Evolutionary conservation across 2,329 filamentous ascomycete species (phyloP).

Genomic region (Fusarium compactum): DNA sequence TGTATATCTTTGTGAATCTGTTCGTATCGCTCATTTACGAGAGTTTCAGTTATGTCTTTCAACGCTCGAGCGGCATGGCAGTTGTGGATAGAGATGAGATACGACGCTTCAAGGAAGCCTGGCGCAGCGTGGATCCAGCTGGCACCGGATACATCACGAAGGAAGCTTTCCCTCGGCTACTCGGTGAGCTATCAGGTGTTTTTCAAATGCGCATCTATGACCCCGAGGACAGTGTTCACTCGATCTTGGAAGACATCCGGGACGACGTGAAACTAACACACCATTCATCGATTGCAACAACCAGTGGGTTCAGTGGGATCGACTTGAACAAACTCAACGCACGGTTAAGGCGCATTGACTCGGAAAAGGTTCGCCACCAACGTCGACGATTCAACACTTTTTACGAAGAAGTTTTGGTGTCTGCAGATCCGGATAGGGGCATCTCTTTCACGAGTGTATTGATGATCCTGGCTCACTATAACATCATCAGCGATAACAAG

Average conservation of each 20-base stretch:
- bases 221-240: conserved; percentile 86
- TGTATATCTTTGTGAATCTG: conserved; percentile 99
- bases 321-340: conserved; percentile 81
- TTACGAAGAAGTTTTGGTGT: conserved; percentile 95
- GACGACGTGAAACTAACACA: conserved; percentile 64
- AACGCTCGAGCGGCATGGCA: conserved; percentile 91
- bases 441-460: conserved; percentile 93
- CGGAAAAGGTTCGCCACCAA: conserved; percentile 78
- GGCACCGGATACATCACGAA: conserved; percentile 93
- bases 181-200: conserved; percentile 92
- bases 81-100: conserved; percentile 94
- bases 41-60: conserved; percentile 99
- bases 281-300: conserved; percentile 67
- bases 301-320: conserved; percentile 68
- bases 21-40: conserved; percentile 99
- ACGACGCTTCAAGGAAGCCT: conserved; percentile 96
- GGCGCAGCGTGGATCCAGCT: conserved; percentile 93
- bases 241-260: conserved; percentile 86
- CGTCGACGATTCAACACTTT: conserved; percentile 91
- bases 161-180: conserved; percentile 86
- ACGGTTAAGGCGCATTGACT: conserved; percentile 79
- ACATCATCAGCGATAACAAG: conserved; percentile 98
- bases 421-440: conserved; percentile 87
- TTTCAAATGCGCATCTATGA: conserved; percentile 99
- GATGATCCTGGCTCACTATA: conserved; percentile 98